Conservation (phyloP, 2,329 filamentous ascomycete genomes). For the Stromatinia cepivora region DNA sequence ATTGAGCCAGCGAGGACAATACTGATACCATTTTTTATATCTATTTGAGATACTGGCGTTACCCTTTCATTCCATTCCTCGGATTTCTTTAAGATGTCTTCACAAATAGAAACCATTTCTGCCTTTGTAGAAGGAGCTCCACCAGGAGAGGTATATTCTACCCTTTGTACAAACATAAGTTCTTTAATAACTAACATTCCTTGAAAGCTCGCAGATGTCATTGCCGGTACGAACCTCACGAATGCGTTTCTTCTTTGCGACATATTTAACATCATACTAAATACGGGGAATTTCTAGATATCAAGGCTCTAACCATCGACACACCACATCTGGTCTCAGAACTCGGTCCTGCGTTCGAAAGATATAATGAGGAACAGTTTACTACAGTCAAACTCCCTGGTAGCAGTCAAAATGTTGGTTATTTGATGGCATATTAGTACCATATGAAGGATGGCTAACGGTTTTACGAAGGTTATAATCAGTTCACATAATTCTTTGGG, state of each 20-base stretch:
- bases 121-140: constrained; percentile 93
- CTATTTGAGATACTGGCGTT: constrained; percentile 5
- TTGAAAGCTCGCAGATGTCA: constrained; percentile 76
- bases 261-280: neutral
- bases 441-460: constrained; percentile 27
- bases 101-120: constrained; percentile 62
- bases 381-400: constrained; percentile 86
- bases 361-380: constrained; percentile 96
- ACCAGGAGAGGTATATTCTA: constrained; percentile 78
- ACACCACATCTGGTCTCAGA: constrained; percentile 67
- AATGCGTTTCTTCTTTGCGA: neutral
- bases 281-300: constrained; percentile 58
- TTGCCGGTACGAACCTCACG: constrained; percentile 63
- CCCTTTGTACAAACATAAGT: constrained; percentile 1
- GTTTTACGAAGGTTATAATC: constrained; percentile 63
- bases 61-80: neutral
- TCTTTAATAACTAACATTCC: constrained; percentile 30
- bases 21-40: neutral
- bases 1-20: constrained; percentile 21
- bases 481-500: constrained; percentile 84
- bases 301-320: constrained; percentile 79
- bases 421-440: neutral
- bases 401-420: constrained; percentile 70
- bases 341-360: constrained; percentile 80
- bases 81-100: constrained; percentile 33